phyloP scores from a whole-genome alignment of 1,284 basidiomycete genomes.

The Pseudozyma pruni region DNA sequence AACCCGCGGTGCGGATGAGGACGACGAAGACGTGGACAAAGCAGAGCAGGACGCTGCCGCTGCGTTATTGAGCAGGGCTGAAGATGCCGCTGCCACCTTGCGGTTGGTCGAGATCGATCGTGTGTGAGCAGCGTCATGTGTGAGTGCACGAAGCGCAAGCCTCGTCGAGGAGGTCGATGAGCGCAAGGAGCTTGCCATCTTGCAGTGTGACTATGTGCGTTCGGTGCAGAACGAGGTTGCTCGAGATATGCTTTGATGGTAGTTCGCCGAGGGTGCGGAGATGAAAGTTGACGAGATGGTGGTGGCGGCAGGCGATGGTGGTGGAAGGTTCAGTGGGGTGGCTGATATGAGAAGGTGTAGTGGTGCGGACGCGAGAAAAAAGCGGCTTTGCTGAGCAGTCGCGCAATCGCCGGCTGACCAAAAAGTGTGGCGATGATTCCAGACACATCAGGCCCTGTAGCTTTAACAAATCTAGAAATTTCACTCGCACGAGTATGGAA shows the following conservation, averaged over 20 bases:
- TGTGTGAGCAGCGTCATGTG: slow-evolving; percentile 12
- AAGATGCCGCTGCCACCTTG: slow-evolving; percentile 12
- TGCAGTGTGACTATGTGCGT: not conserved
- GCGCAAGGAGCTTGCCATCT: slow-evolving; percentile 36
- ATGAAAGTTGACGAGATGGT: not conserved
- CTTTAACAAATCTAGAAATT: no score
- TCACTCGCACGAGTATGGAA: no score
- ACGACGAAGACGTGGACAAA: not conserved
- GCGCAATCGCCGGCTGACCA: no score
- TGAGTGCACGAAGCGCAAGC: slow-evolving; percentile 36
- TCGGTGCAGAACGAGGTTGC: no score
- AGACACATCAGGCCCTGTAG: no score
- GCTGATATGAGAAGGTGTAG: no score
- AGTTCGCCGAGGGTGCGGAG: no score
- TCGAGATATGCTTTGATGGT: no score
- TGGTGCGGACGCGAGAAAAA: no score
- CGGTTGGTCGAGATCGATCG: slow-evolving; percentile 23
- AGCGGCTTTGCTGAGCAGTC: slow-evolving; percentile 8
- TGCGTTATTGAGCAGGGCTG: no score
- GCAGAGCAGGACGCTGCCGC: no score
- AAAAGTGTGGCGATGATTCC: no score
- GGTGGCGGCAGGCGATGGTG: not conserved
- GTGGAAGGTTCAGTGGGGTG: not conserved
- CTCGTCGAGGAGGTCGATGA: slow-evolving; percentile 32
- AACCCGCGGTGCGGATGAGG: slow-evolving; percentile 11